A percentile compares a stretch with the other conserved stretches of the same genome.
phyloP scores from a whole-genome alignment of 2,329 filamentous ascomycete genomes.

The Hymenotorrendiella dingleyae region DNA sequence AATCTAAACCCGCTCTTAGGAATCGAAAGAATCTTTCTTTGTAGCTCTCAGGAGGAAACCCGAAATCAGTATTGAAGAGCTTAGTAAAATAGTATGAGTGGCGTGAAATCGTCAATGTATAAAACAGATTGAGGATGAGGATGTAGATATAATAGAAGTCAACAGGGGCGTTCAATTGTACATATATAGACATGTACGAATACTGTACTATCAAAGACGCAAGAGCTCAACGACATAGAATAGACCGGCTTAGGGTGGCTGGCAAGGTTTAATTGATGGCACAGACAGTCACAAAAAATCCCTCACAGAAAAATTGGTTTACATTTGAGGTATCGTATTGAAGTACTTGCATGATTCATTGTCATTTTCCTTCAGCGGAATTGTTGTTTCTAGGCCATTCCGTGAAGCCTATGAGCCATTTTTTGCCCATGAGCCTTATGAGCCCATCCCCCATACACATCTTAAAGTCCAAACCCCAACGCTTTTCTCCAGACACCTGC shows the following conservation, averaged over 20 bases:
- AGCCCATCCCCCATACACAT: background rate
- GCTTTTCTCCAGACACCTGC: slow-evolving; percentile 5
- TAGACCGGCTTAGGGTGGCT: too few relatives aligned
- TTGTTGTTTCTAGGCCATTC: background rate
- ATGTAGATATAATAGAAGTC: too few relatives aligned
- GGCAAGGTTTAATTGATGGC: background rate
- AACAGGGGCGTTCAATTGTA: too few relatives aligned
- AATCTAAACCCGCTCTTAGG: slow-evolving; percentile 40
- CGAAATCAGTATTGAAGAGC: slow-evolving; percentile 21
- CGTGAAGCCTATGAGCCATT: background rate
- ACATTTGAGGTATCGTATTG: slow-evolving; percentile 33
- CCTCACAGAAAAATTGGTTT: slow-evolving; percentile 20
- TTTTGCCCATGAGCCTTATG: background rate
- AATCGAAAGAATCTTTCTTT: slow-evolving; percentile 82
- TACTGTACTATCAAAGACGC: too few relatives aligned
- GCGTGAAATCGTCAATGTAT: background rate
- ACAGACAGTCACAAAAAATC: background rate
- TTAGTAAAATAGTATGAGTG: background rate
- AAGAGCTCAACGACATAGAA: too few relatives aligned
- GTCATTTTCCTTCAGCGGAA: slow-evolving; percentile 1
- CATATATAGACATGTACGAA: too few relatives aligned
- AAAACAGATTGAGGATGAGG: too few relatives aligned
- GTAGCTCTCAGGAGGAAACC: slow-evolving; percentile 68
- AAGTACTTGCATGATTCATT: slow-evolving; percentile 2
- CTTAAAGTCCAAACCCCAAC: slow-evolving; percentile 3